A percentile compares a stretch with the other conserved stretches of the same genome.
Conservation (phyloP, 768 basidiomycete genomes). For the Pleurotus salmoneostramineus region DNA sequence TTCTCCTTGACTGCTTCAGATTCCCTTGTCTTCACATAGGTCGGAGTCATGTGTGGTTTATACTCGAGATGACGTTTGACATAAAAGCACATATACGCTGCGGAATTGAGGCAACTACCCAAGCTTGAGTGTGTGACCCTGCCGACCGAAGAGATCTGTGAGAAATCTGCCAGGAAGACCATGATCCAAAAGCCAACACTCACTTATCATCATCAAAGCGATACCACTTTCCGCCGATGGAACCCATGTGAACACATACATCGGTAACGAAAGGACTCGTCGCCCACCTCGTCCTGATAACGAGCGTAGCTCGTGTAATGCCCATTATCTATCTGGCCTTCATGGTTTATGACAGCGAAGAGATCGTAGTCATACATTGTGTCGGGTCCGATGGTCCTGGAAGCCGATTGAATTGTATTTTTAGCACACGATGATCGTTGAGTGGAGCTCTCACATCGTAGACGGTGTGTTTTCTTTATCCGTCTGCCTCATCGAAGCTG, state of each 20-base stretch:
- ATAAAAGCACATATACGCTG: slow-evolving; percentile 95
- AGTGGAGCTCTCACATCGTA: background rate
- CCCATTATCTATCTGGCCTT: slow-evolving; percentile 91
- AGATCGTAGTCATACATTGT: slow-evolving; percentile 86
- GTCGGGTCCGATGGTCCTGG: slow-evolving; percentile 51
- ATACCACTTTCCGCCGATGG: slow-evolving; percentile 64
- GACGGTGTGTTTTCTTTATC: slow-evolving; percentile 36
- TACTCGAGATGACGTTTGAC: slow-evolving; percentile 88
- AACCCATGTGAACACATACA: slow-evolving; percentile 3
- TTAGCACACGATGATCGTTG: background rate
- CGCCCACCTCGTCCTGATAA: slow-evolving; percentile 76
- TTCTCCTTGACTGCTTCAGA: slow-evolving; percentile 62
- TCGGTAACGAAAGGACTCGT: background rate
- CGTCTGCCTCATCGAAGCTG: slow-evolving; percentile 48
- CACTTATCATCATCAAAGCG: slow-evolving; percentile 94
- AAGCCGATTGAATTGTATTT: background rate
- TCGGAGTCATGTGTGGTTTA: slow-evolving; percentile 63
- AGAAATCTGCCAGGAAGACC: slow-evolving; percentile 3
- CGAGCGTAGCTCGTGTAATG: slow-evolving; percentile 90
- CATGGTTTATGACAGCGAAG: slow-evolving; percentile 91
- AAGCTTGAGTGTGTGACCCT: slow-evolving; percentile 75
- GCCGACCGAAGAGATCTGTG: slow-evolving; percentile 13
- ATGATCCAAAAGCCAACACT: slow-evolving; percentile 21
- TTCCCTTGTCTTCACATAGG: slow-evolving; percentile 64
- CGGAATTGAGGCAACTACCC: slow-evolving; percentile 61